Evolutionary conservation across 768 basidiomycete genomes (phyloP).

Genomic region (Mycena vitilis): DNA sequence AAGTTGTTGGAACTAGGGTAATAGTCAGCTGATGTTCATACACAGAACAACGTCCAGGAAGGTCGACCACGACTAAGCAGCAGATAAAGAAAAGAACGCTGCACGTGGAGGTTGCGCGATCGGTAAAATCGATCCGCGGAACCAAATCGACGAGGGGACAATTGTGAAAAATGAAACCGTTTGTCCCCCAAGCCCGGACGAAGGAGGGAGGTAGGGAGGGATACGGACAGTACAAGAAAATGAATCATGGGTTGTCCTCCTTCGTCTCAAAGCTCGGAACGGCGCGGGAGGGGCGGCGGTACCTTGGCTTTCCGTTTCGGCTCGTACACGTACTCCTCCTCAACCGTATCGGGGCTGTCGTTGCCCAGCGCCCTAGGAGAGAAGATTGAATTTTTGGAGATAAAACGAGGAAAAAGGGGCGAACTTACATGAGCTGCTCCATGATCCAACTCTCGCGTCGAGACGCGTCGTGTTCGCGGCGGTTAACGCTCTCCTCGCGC

Average conservation of each 20-base stretch:
- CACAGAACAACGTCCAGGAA: conserved; percentile 23
- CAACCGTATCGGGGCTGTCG: conserved; percentile 71
- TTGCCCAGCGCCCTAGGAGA: conserved; percentile 74
- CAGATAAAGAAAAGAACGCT: neutral
- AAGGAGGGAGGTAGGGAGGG: conserved; percentile 74
- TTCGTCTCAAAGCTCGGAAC: conserved; percentile 96
- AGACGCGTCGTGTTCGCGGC: conserved; percentile 87
- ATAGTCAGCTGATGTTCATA: conserved; percentile 30
- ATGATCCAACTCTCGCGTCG: conserved; percentile 92
- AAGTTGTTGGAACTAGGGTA: conserved; percentile 33
- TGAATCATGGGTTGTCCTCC: conserved; percentile 66
- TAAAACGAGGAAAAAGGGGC: neutral
- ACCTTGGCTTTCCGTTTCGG: conserved; percentile 91
- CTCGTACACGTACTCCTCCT: conserved; percentile 88
- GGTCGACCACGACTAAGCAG: conserved; percentile 25
- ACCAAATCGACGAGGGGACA: conserved; percentile 73
- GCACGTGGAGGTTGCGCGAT: conserved; percentile 44
- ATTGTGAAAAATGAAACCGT: conserved; percentile 68
- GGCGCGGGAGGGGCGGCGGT: conserved; percentile 86
- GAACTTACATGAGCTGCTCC: conserved; percentile 88
- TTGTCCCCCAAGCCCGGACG: conserved; percentile 92
- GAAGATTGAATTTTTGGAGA: neutral
- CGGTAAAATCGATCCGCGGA: conserved; percentile 41
- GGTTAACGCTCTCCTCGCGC: conserved; percentile 87
- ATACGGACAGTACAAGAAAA: conserved; percentile 80